Evolutionary conservation across 805 yeast species (phyloP), one percentile per base, ranked within the genome.

Genomic region (Candida koratica): DNA sequence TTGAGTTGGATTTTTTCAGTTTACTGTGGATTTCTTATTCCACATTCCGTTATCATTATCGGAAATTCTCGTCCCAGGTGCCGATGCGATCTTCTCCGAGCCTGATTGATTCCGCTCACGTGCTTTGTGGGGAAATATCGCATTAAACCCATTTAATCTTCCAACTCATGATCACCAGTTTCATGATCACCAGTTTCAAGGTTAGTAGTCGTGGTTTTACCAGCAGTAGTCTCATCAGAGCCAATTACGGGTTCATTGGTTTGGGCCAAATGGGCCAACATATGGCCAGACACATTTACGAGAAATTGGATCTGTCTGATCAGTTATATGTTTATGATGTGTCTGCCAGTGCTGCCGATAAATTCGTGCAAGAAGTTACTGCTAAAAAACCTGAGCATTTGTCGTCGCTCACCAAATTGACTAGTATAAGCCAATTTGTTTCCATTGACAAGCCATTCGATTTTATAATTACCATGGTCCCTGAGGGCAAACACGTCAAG

Each of bases 251-350:
- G 18, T 73, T 73, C 55, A 66, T 73, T 27, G 79, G 79, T n/a
- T 58, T 74, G 19, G 79, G 79, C 19, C 71, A 69, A 38, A 73
- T 73, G 79, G 76, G 79, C 35, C 70, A 65, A 35, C 71, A 69
- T 45, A 73, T 73, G 79, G 78, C 78, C 13, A 53, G 61, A 38
- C 75, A 73, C 45, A 56, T 74, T 19, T 61, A 66, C 47, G 56
- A 58, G 37, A 57, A 64, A 37, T 49, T 68, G 38, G 56, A 54
- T 25, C 52, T 64, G 1, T 36, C 43, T 10, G 77, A 73, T 37
- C 49, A 53, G 22, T 54, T 72, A 34, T 60, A 64, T 25, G 72
- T 74, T 7, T 62, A 62, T 46, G 79, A 73, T 48, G 56, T 65
- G 3, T 55, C 53, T 13, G 55, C 60, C 3, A 48, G 38, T 5